phyloP scores from a whole-genome alignment of 2,329 filamentous ascomycete genomes.

The Biscogniauxia sp. region DNA sequence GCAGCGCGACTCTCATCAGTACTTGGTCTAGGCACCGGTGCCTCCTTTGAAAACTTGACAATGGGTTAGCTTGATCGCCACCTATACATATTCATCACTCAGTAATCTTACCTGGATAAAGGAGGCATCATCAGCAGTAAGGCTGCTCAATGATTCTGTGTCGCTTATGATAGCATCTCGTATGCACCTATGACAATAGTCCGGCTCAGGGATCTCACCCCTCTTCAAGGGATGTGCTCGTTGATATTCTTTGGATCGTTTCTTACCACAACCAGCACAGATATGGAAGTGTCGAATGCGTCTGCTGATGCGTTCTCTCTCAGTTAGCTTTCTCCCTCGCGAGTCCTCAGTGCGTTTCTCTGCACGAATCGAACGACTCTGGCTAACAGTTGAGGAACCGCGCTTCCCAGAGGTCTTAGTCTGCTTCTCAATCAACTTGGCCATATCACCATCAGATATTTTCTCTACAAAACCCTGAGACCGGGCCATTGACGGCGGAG shows the following conservation, averaged over 20 bases:
- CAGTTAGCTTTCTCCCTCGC: background rate
- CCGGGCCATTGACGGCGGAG: conserved; percentile 1
- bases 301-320: conserved; percentile 13
- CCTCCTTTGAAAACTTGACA: conserved; percentile 7
- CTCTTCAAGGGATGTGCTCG: conserved; percentile 23
- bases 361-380: background rate
- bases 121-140: conserved; percentile 2
- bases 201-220: conserved; percentile 23
- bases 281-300: conserved; percentile 24
- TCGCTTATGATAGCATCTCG: conserved; percentile 12
- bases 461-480: background rate
- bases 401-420: background rate
- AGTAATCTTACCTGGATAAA: conserved; percentile 3
- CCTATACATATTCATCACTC: background rate
- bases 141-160: conserved; percentile 1
- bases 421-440: background rate
- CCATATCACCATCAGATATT: background rate
- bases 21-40: background rate
- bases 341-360: background rate
- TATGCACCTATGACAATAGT: conserved; percentile 25
- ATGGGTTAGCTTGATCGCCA: conserved; percentile 4
- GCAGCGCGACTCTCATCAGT: conserved; percentile 7
- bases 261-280: conserved; percentile 27
- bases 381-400: background rate
- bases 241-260: conserved; percentile 24